phyloP scores from a whole-genome alignment of 169 alveolate genomes.

The Eimeria sp. region DNA sequence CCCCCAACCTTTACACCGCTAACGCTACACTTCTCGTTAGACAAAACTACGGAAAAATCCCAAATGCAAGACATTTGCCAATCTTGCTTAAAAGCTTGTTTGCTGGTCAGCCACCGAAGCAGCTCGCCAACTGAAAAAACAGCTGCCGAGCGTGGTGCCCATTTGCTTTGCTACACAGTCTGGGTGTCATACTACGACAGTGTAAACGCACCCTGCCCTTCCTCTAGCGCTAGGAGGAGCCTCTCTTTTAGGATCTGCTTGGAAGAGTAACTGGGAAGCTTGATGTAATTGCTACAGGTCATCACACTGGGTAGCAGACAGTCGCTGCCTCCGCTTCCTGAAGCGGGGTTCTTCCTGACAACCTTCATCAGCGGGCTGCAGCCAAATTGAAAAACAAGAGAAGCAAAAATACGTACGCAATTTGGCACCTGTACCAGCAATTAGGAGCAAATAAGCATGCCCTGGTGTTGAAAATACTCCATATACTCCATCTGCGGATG shows the following conservation, averaged over 20 bases:
- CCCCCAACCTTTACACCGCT: neutral
- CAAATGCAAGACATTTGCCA: conserved; percentile 4
- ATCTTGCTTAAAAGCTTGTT: neutral
- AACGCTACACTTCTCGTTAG: neutral
- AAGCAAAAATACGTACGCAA: neutral
- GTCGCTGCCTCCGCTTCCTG: conserved; percentile 85
- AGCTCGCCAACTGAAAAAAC: neutral
- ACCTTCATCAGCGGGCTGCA: conserved; percentile 92
- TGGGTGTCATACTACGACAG: conserved; percentile 87
- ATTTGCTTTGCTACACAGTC: neutral
- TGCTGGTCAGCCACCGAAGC: neutral
- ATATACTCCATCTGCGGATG: neutral
- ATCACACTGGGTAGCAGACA: conserved; percentile 95
- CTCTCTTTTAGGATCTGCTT: conserved; percentile 90
- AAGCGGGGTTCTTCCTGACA: conserved; percentile 91
- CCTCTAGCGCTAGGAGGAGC: conserved; percentile 94
- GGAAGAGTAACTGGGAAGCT: conserved; percentile 96
- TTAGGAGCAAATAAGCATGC: neutral
- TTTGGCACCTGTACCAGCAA: neutral
- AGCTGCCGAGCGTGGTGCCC: neutral
- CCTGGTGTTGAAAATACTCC: neutral
- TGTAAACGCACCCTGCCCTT: conserved; percentile 94
- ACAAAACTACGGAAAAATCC: conserved; percentile 23
- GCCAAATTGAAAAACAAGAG: neutral
- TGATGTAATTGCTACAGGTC: conserved; percentile 97